These are phyloP conservation scores for Aphanomyces stellatus DNA, from an alignment of 352 stramenopile genomes.

Conservation along the genomic window DNA sequence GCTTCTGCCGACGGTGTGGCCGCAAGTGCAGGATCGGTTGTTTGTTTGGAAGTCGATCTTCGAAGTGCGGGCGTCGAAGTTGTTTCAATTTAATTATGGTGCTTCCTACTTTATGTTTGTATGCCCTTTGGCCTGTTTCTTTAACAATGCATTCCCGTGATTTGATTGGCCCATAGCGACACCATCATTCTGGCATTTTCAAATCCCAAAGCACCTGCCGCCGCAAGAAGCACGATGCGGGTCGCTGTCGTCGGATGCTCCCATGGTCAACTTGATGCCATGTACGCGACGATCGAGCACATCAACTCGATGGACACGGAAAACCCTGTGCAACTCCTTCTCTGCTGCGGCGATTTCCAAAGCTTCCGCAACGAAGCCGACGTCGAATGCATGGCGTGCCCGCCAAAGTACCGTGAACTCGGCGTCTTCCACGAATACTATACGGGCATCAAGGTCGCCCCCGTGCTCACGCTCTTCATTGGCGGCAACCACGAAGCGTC, in stretches of 20 bases:
- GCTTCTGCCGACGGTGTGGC: too few relatives aligned
- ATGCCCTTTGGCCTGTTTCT: too few relatives aligned
- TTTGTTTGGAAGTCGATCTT: too few relatives aligned
- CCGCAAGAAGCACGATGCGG: slow-evolving; percentile 30
- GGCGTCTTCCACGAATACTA: slow-evolving; percentile 96
- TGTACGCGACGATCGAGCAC: slow-evolving; percentile 92
- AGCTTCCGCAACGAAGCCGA: slow-evolving; percentile 93
- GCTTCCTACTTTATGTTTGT: too few relatives aligned
- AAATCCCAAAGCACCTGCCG: too few relatives aligned
- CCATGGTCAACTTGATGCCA: slow-evolving; percentile 97
- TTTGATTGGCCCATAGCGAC: background rate
- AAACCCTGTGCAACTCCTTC: slow-evolving; percentile 88
- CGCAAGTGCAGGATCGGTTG: too few relatives aligned
- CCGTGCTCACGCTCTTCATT: slow-evolving; percentile 96
- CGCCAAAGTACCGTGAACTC: slow-evolving; percentile 92
- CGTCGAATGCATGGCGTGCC: slow-evolving; percentile 91
- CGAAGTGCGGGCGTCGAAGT: too few relatives aligned
- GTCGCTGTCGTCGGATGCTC: slow-evolving; percentile 96
- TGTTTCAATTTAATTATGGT: too few relatives aligned
- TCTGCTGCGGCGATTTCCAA: slow-evolving; percentile 99
- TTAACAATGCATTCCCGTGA: background rate
- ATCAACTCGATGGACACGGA: slow-evolving; percentile 81
- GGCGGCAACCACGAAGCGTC: slow-evolving; percentile 99
- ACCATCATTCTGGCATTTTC: background rate
- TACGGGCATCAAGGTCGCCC: slow-evolving; percentile 82